Conservation (phyloP, 768 basidiomycete genomes). For the Pleurotus tuber-regium region DNA sequence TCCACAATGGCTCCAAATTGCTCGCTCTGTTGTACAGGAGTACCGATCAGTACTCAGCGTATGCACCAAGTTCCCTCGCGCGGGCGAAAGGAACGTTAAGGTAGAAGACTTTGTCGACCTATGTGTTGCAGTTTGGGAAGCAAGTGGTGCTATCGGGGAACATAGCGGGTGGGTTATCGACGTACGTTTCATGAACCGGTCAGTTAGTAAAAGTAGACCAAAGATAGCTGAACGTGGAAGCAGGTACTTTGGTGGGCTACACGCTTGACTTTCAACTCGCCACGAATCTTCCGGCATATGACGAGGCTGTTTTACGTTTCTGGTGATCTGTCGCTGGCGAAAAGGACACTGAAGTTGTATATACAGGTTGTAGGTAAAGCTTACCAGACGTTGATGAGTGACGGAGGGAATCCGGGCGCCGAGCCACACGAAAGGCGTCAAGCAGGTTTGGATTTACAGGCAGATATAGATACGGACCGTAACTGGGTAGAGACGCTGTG, state of each 20-base stretch:
- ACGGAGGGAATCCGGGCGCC: constrained; percentile 15
- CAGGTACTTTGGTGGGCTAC: constrained; percentile 95
- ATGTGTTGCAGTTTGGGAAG: constrained; percentile 81
- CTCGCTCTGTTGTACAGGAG: constrained; percentile 65
- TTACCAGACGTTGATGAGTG: constrained; percentile 53
- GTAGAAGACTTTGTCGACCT: constrained; percentile 85
- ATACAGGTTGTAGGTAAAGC: constrained; percentile 83
- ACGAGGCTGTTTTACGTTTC: constrained; percentile 65
- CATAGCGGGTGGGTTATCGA: constrained; percentile 80
- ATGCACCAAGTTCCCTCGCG: constrained; percentile 75
- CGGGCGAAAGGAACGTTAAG: constrained; percentile 72
- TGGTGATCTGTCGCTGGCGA: constrained; percentile 61
- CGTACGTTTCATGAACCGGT: constrained; percentile 40
- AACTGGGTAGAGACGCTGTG: constrained; percentile 78
- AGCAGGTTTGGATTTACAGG: constrained; percentile 13
- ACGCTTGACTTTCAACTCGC: constrained; percentile 90
- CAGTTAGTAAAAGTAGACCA: too few species aligned
- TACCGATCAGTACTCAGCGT: constrained; percentile 66
- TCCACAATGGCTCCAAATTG: constrained; percentile 61
- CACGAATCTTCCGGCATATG: constrained; percentile 82
- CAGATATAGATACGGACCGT: constrained; percentile 55
- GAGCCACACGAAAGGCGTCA: constrained; percentile 5
- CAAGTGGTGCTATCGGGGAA: constrained; percentile 58
- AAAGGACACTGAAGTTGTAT: constrained; percentile 77
- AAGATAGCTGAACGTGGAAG: background rate